Evolutionary conservation across 495 filamentous ascomycete genomes (phyloP), one percentile per base, ranked within the genome.

Genomic region (Jackrogersella minutella): DNA sequence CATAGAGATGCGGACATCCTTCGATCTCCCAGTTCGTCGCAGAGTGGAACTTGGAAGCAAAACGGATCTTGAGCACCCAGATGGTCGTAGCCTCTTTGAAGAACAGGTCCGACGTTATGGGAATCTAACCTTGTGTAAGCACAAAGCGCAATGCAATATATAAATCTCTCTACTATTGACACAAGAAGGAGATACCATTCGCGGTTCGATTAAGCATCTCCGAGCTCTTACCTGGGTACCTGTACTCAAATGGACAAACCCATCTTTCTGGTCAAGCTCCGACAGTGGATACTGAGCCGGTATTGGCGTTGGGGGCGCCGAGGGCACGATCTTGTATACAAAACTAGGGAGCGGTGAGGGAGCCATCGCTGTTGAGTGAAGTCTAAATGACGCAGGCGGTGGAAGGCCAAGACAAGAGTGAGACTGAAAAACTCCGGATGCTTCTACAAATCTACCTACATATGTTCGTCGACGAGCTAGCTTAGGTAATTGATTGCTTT

Each of bases 221-320:
- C 1, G 21, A 26, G 41, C 11, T 46, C 74, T 58, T 73, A 81
- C 81, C 75, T 82, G 83, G 47, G 66, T 69, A 14, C 81, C 76
- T 6, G 74, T 76, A 62, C 81, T 84, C 14, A 85, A 64, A 44
- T 85, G 83, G 5, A 85, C 74, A 67, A 85, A 85, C 11, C 83
- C 83, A 54, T 85, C 83, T 46, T 80, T 70, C 55, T 71, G 74
- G 70, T 85, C 83, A 5, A 84, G 74, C 17, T 78, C 76, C 43
- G 82, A 84, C 50, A 80, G 77, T 11, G 81, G 82, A 56, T 80
- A 82, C 56, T 70, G 56, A 0, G 72, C 67, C 14, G 82, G 82
- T 58, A 85, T 76, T n/a, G 82, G 81, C 19, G 71, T 55, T 13
- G 79, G 79, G n/a, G 82, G 82, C 8, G 74, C 69, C 17, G 73